Conservation (phyloP, 257 asterid species). For the Pogostemon cablin region DNA sequence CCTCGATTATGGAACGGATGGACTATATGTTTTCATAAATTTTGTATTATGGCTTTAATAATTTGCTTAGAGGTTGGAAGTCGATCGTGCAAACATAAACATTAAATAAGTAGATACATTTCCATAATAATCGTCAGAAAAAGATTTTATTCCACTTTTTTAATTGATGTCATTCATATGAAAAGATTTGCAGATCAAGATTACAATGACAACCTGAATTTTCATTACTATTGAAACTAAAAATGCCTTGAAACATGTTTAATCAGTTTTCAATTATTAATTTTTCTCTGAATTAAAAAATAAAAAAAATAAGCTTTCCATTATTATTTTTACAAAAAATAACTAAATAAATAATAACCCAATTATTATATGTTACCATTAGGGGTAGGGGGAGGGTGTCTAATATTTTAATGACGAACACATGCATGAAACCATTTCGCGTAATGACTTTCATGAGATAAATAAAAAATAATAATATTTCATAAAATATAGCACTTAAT, state of each 20-base stretch:
- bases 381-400: too few species aligned
- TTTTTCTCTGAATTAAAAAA: too few species aligned
- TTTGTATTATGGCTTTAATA: neutral
- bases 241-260: neutral
- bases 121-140: slow-evolving; percentile 20
- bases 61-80: slow-evolving; percentile 15
- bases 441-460: too few species aligned
- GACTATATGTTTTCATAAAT: too few species aligned
- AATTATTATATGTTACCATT: too few species aligned
- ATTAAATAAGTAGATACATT: slow-evolving; percentile 2
- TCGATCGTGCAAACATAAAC: slow-evolving; percentile 27
- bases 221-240: neutral
- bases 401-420: too few species aligned
- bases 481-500: too few species aligned
- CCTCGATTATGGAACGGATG: too few species aligned
- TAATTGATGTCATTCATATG: slow-evolving; percentile 13
- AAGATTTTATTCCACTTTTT: slow-evolving; percentile 19
- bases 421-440: too few species aligned
- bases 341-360: too few species aligned
- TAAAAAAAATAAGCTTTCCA: neutral
- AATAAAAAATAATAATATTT: too few species aligned
- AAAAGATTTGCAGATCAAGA: slow-evolving; percentile 26
- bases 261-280: neutral
- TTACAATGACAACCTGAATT: neutral
- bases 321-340: neutral